These are phyloP conservation scores for Magnolia changhungtana DNA, from an alignment of 164 flowering plant species.

Conservation along the genomic window DNA sequence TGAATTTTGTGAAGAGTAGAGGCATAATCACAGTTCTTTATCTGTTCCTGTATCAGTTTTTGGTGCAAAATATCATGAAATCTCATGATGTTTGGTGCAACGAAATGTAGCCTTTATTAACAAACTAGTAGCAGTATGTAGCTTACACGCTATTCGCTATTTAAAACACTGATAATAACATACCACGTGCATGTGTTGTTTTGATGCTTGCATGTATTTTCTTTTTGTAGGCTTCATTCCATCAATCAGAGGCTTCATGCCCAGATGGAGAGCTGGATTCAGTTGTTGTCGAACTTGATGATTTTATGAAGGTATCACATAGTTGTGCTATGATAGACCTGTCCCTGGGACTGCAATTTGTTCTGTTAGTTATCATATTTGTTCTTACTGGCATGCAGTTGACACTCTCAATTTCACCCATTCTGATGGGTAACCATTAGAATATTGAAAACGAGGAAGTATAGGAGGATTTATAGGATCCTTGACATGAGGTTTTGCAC, in stretches of 20 bases:
- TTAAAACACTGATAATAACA: not conserved
- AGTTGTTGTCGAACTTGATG: slow-evolving; percentile 57
- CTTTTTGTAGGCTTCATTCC: slow-evolving; percentile 35
- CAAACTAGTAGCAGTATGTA: too few species aligned
- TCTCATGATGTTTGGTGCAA: too few species aligned
- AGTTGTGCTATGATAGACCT: not conserved
- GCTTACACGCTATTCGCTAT: too few species aligned
- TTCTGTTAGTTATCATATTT: not conserved
- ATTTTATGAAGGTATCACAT: slow-evolving; percentile 64
- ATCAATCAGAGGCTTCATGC: slow-evolving; percentile 32
- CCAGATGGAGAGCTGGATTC: slow-evolving; percentile 38
- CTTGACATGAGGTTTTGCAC: not conserved
- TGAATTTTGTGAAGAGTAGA: not conserved
- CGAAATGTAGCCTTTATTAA: too few species aligned
- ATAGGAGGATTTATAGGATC: not conserved
- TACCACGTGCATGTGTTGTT: not conserved
- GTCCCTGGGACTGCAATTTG: too few species aligned
- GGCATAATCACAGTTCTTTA: not conserved
- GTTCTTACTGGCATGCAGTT: not conserved
- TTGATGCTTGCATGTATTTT: not conserved
- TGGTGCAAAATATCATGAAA: too few species aligned
- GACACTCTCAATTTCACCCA: not conserved
- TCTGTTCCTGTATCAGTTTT: not conserved
- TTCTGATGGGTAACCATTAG: not conserved
- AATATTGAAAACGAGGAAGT: not conserved